Base-by-base conservation (phyloP, 169 alveolate species). In the Plasmodium yoelii region DNA sequence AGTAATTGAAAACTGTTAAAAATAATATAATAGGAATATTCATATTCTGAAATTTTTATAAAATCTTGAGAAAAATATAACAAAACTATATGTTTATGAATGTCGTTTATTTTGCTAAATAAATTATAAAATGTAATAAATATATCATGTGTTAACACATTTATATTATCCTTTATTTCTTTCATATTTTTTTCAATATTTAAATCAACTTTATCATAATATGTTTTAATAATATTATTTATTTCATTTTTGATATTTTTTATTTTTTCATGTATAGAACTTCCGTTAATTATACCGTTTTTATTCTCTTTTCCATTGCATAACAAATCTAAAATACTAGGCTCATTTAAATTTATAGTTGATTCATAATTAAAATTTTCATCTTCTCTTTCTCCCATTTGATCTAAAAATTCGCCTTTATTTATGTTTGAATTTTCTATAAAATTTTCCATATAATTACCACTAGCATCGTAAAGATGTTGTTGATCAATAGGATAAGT, bases 1-100 rank as follows among this genome's bases (percentile, higher is more conserved):
- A 84, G 15, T 19, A 61, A 68, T 44, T 84, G 84, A 49, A 84
- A 84, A 8, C 71, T 46, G 63, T 84, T 67, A 5, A 84, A 69
- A 84, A 84, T 57, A 49, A 84, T 59, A 69, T 39, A 69, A 73
- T 84, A 84, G 34, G 91, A 84, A 51, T 84, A 84, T 24, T 84
- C 91, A 56, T 44, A 84, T 1, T 10, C 15, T n/a, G 51, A 26
- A 18, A 64, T 57, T 46, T 69, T 84, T 70, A 84, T 57, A 84
- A 84, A 84, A 57, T 60, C n/a, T 22, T 26, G 63, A 69, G 91
- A 68, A 69, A 69, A 84, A 57, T 84, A 56, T 53, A 70, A 61
- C 44, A 84, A 70, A 5, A 72, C 73, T 18, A 84, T 39, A 24
- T 84, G 91, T 15, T 73, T 68, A 69, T 84, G 87, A 19, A 84